These are phyloP conservation scores for Phytophthora pini DNA, from an alignment of 352 stramenopile species.

Conservation along the genomic window DNA sequence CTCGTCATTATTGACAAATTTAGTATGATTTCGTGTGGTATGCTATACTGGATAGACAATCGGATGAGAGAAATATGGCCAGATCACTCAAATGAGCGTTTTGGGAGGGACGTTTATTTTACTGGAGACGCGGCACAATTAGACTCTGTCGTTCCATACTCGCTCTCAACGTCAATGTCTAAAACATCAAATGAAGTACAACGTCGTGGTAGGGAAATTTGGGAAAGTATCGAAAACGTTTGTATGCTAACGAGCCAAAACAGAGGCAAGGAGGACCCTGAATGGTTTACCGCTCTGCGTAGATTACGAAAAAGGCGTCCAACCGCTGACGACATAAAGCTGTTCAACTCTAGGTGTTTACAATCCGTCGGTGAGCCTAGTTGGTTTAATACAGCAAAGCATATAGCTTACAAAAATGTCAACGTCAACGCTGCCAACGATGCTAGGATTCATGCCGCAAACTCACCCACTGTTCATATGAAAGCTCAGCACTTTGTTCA, in stretches of 20 bases:
- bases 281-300: not conserved
- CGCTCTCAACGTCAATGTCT: not conserved
- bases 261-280: conserved; percentile 1
- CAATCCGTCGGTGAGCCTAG: too few relatives aligned
- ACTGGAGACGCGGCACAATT: not conserved
- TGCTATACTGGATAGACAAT: conserved; percentile 8
- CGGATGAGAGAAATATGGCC: conserved; percentile 5
- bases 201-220: not conserved
- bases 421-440: not conserved
- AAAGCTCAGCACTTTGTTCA: not conserved
- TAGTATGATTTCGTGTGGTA: conserved; percentile 4
- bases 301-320: not conserved
- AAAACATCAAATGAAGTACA: not conserved
- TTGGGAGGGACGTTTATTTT: conserved; percentile 1
- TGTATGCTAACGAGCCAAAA: conserved; percentile 4
- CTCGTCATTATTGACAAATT: conserved; percentile 9
- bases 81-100: not conserved
- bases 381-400: not conserved
- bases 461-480: too few relatives aligned
- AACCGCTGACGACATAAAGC: not conserved
- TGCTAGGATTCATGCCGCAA: not conserved
- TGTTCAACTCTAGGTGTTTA: not conserved
- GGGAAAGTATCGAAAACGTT: not conserved
- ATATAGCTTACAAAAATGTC: conserved; percentile 2
- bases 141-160: not conserved